These are phyloP conservation scores for Syncephalastrum contaminatum DNA, from an alignment of 371 early-diverging fungal genomes.

Conservation along the genomic window DNA sequence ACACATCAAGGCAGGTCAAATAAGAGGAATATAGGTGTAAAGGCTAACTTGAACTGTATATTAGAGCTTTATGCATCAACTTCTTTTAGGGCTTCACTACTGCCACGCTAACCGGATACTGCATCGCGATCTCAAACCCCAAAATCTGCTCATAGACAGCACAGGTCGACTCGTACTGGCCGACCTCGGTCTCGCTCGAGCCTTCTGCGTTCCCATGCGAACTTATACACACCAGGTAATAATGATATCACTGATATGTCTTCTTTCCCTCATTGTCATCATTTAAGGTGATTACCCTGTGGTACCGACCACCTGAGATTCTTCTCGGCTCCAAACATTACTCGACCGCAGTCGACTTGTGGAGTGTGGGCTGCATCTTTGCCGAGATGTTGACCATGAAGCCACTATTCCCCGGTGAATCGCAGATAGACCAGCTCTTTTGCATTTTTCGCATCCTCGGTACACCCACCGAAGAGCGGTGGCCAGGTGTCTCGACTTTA, in stretches of 20 bases:
- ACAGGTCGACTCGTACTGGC: constrained; percentile 87
- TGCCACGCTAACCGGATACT: constrained; percentile 89
- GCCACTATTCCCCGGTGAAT: constrained; percentile 93
- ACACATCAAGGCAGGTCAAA: constrained; percentile 65
- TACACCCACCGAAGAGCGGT: constrained; percentile 84
- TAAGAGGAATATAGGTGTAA: not conserved
- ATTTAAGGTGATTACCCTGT: constrained; percentile 89
- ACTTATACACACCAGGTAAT: constrained; percentile 91
- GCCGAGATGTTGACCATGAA: constrained; percentile 89
- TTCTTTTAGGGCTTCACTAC: constrained; percentile 79
- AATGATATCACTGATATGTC: too few species aligned
- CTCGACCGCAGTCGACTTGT: constrained; percentile 76
- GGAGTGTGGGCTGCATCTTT: constrained; percentile 83
- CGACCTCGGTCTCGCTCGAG: constrained; percentile 94
- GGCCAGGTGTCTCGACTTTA: constrained; percentile 81
- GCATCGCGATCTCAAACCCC: constrained; percentile 93
- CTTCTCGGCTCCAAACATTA: constrained; percentile 68
- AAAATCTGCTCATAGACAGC: constrained; percentile 92
- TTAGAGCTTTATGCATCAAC: constrained; percentile 91
- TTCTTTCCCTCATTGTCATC: not conserved
- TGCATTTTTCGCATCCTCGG: constrained; percentile 92
- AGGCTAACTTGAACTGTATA: not conserved
- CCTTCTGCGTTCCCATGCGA: constrained; percentile 87
- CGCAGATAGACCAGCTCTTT: constrained; percentile 97
- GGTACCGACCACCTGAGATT: constrained; percentile 87